phyloP scores from a whole-genome alignment of 2,329 filamentous ascomycete species.

The Penicillium verrucosum region DNA sequence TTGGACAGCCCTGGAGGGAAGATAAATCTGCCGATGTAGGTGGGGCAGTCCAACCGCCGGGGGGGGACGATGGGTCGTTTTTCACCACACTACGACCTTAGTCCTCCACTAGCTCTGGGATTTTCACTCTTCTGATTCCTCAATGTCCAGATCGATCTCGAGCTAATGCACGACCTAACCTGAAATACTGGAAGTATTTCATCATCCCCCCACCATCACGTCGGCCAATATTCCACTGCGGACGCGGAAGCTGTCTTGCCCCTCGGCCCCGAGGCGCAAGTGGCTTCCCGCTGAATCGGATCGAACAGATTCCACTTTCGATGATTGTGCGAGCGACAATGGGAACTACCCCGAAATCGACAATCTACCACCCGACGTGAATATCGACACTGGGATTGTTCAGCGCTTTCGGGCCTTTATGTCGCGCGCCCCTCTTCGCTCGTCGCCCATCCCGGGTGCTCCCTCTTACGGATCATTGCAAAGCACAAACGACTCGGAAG shows the following conservation, averaged over 20 bases:
- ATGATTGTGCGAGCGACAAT: conserved; percentile 10
- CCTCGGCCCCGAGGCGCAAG: conserved; percentile 20
- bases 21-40: conserved; percentile 5
- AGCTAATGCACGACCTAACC: conserved; percentile 17
- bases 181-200: conserved; percentile 6
- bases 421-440: conserved; percentile 56
- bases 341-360: conserved; percentile 5
- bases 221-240: conserved; percentile 20
- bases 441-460: conserved; percentile 59
- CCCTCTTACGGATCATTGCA: conserved; percentile 61
- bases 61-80: not conserved
- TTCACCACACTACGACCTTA: not conserved
- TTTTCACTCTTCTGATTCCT: conserved; percentile 1
- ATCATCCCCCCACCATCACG: conserved; percentile 14
- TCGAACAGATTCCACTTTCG: conserved; percentile 7
- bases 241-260: conserved; percentile 25
- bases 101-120: not conserved
- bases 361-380: conserved; percentile 1
- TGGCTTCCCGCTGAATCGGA: conserved; percentile 23
- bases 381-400: conserved; percentile 8
- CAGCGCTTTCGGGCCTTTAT: conserved; percentile 33
- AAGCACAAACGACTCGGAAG: conserved; percentile 29
- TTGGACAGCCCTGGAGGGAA: not conserved
- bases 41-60: not conserved
- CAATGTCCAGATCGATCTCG: not conserved